A percentile compares a stretch with the other conserved stretches of the same genome.
These are phyloP conservation scores for Nymphaea colorata DNA, from an alignment of 164 flowering plant species.

Conservation along the genomic window DNA sequence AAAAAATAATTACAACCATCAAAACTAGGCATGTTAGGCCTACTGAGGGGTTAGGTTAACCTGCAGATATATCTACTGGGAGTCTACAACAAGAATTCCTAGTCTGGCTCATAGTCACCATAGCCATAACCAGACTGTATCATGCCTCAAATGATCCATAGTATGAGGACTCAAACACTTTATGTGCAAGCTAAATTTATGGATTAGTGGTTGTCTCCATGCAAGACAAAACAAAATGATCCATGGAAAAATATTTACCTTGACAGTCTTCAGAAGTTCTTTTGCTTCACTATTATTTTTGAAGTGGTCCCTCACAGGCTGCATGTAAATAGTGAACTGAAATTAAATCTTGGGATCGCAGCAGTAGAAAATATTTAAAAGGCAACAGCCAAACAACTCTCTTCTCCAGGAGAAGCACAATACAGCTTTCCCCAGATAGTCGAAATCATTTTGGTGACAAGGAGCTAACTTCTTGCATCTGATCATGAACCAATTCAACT, in stretches of 20 bases:
- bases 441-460: background rate
- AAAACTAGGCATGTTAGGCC: no score
- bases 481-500: background rate
- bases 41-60: no score
- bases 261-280: conserved; percentile 10
- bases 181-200: no score
- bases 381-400: background rate
- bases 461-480: background rate
- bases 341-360: no score
- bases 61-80: no score
- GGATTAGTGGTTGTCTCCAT: background rate
- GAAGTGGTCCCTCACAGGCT: conserved; percentile 16
- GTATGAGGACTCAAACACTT: no score
- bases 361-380: no score
- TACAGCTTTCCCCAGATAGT: background rate
- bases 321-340: background rate
- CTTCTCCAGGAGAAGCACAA: background rate
- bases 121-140: no score
- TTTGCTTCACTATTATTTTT: conserved; percentile 10
- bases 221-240: background rate
- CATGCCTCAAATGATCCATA: no score
- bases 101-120: no score
- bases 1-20: no score
- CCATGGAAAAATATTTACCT: conserved; percentile 1
- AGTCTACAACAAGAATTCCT: no score